Base-by-base conservation (phyloP, 352 stramenopile genomes). In the Peronospora farinosa region DNA sequence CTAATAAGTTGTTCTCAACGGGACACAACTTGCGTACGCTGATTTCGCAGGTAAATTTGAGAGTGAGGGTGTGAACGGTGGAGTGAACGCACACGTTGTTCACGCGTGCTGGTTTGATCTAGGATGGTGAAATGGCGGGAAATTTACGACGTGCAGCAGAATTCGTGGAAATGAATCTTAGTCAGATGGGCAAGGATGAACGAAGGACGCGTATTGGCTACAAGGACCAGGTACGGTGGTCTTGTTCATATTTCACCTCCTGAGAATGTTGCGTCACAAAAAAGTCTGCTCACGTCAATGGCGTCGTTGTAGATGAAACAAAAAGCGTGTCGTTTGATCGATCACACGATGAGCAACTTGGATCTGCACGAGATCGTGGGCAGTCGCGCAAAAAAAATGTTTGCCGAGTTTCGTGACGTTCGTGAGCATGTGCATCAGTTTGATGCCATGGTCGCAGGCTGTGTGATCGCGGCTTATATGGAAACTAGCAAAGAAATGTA, bases 161-260 rank as follows among this genome's bases (percentile, higher is more conserved):
- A 33, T 97, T 97, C 46, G 96, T 96, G 13, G 92, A 98, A 62
- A 92, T 98, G 72, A 98, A 98, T 58, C 79, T 98, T 63, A 96
- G 83, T 62, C 88, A 98, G 62, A 97, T 98, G 78, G 94, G 95
- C 47, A 98, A 97, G 54, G 91, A 97, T 40, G 91, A 98, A 68
- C 84, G 90, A 40, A 81, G 90, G 39, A 98, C 95, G 28, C 77
- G 95, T 54, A 96, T 97, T 56, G 95, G 95, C 46, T 98, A 98
- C 77, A 98, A 98, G 67, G 95, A 98, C 65, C 82, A 96, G 74
- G 81, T 97, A 91, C 46, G 67, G n/a, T 46, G 21, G 21, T n/a
- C 38, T 13, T 16, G 12, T 47, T 58, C 33, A 32, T 50, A 51
- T 28, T 21, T 51, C 31, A 16, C 12, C 31, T 37, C 15, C 31